A percentile compares a stretch with the other conserved stretches of the same genome.
Conservation (phyloP, 139 green algal genomes). For the Haematococcus lacustris region DNA sequence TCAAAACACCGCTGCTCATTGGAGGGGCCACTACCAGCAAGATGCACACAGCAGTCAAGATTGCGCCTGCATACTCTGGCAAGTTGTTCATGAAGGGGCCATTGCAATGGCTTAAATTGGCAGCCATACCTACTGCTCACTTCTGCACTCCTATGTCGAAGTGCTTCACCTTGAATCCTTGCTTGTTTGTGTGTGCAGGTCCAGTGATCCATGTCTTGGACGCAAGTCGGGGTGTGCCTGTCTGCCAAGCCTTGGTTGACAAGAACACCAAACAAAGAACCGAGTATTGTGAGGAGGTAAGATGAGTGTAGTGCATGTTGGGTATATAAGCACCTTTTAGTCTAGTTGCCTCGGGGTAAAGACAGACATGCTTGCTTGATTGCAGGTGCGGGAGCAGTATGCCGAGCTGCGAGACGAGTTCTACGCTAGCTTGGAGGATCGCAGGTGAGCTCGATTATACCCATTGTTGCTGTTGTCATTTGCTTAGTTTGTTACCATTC, state of each 20-base stretch:
- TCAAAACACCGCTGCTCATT: constrained; percentile 91
- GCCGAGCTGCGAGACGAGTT: constrained; percentile 92
- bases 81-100: not conserved
- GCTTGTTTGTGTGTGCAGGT: constrained; percentile 20
- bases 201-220: constrained; percentile 93
- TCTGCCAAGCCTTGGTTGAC: constrained; percentile 85
- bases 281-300: constrained; percentile 73
- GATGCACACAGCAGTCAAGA: constrained; percentile 99
- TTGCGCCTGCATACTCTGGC: constrained; percentile 81
- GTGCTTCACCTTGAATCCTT: not conserved
- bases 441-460: constrained; percentile 55
- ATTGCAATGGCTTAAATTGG: too few species aligned
- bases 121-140: not conserved
- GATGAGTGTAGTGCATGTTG: too few species aligned
- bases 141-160: not conserved
- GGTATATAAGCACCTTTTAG: too few species aligned
- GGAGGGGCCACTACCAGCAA: constrained; percentile 95
- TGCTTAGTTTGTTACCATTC: not conserved
- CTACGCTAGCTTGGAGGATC: constrained; percentile 90
- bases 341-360: too few species aligned
- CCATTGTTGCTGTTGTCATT: not conserved
- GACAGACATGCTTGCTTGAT: too few species aligned
- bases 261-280: constrained; percentile 42
- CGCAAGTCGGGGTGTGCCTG: constrained; percentile 85
- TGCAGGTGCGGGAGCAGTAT: constrained; percentile 89